Evolutionary conservation across 768 basidiomycete genomes (phyloP), one percentile per base, ranked within the genome.

Genomic region (Mycena alexandri): DNA sequence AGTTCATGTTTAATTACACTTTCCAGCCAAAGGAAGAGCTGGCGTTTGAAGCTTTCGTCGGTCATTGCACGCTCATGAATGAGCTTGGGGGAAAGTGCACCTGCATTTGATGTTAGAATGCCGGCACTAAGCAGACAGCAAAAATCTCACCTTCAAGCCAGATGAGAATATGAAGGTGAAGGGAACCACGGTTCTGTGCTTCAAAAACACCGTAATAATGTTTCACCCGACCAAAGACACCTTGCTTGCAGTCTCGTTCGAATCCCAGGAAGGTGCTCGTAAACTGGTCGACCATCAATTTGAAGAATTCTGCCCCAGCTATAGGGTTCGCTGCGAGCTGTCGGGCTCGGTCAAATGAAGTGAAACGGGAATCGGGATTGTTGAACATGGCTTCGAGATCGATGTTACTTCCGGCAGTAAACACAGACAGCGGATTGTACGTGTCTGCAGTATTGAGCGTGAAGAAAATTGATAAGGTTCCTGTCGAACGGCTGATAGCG

Each of bases 251-350:
- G 5, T 34, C 43, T 14, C 69, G n/a, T 16, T 63, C 47, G 34
- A 78, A 71, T 0, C 71, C 65, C 17, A 80, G 65, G 0, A 82
- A 61, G 0, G 38, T 71, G 2, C 67, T 21, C 1, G 79, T 36
- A 21, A 81, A 74, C 0, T 70, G 63, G 0, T 64, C 47, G 2
- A 81, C 73, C 43, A 75, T 68, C 44, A 78, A 72, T 29, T 80
- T 70, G 63, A 79, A 82, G 53, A 79, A 82, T 50, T 76, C 72
- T 0, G 80, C 79, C 0, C 79, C 75, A 3, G 77, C 80, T 38
- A 75, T 75, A 0, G 78, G 80, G 59, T 81, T 76, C 0, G 42
- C 22, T 0, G 78, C 78, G 4, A 80, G 36, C 38, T 42, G 42
- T 17, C 41, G 55, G 1, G 64, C 60, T 0, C 71, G 60, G 38